Evolutionary conservation across 345 rosid genomes (phyloP).

Genomic region (Arabis hirsuta): DNA sequence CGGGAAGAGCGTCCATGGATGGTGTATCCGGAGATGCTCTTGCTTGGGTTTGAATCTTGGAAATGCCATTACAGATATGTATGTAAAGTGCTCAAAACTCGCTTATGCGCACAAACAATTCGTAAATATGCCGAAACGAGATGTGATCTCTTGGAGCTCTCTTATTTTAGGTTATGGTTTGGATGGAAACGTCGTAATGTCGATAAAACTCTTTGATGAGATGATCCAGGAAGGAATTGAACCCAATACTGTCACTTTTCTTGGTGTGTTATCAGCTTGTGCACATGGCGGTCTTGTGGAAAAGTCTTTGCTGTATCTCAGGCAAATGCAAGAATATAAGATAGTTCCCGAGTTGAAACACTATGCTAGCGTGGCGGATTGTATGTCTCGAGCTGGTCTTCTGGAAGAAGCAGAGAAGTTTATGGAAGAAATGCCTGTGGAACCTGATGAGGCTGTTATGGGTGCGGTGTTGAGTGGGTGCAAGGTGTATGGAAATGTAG

Average conservation of each 20-base stretch:
- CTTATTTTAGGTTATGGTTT: constrained; percentile 65
- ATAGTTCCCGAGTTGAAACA: constrained; percentile 58
- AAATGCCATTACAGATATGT: constrained; percentile 62
- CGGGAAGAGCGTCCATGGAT: constrained; percentile 68
- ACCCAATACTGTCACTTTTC: constrained; percentile 68
- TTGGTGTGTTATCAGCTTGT: constrained; percentile 66
- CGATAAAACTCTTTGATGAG: constrained; percentile 50
- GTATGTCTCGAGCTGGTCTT: constrained; percentile 64
- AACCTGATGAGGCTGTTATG: constrained; percentile 65
- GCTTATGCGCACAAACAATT: constrained; percentile 48
- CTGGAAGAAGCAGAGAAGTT: constrained; percentile 65
- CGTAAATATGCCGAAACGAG: constrained; percentile 49
- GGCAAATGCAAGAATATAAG: constrained; percentile 49
- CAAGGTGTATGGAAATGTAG: constrained; percentile 57
- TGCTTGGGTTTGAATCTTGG: constrained; percentile 57
- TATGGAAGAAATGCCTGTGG: constrained; percentile 56
- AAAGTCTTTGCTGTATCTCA: constrained; percentile 46
- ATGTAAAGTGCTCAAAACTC: constrained; percentile 54
- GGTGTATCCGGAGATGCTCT: constrained; percentile 57
- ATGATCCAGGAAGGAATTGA: constrained; percentile 46
- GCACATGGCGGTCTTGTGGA: constrained; percentile 70
- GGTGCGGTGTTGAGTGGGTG: constrained; percentile 62
- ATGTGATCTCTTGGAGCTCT: constrained; percentile 74
- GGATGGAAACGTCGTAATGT: constrained; percentile 47
- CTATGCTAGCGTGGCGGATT: constrained; percentile 60